Evolutionary conservation across 179 eudicot genomes (phyloP), one percentile per base, ranked within the genome.

Genomic region (Pouteria campechiana): DNA sequence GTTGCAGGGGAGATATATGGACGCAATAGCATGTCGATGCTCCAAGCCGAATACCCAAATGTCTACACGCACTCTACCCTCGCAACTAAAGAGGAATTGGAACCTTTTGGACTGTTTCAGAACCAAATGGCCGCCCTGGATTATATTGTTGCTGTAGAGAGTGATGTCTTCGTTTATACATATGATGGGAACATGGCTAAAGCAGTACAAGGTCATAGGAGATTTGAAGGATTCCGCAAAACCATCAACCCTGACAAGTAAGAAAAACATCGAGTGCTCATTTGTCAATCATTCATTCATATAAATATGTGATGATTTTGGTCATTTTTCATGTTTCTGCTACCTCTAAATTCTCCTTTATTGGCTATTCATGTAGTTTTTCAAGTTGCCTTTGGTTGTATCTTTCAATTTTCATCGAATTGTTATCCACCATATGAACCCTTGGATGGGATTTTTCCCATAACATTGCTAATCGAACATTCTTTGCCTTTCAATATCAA

Each of bases 181-280:
- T 85, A 78, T 16, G 83, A 85, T 32, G 95, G 95, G 47, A 85
- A 85, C 44, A 85, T 85, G 95, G 95, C 95, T 2, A 85, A 85
- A 61, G 87, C 84, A 3, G 92, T 85, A 33, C 95, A 81, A 32
- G 95, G 95, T 6, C 92, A 85, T 49, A 49, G 95, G 36, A 64
- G 61, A 37, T 81, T 85, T 37, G 77, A 75, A 51, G 92, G 92
- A 4, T 81, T 85, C 31, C 46, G 65, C 21, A 78, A 74, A 60
- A 85, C 95, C 1, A 81, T 85, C 24, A 78, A 59, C 41, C 95
- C 95, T 3, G 79, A 85, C 52, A 75, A 81, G 95, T 78, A 6
- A n/a, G n/a, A n/a, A n/a, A n/a, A n/a, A n/a, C n/a, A n/a, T n/a
- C n/a, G n/a, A n/a, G n/a, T 15, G 33, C 25, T 17, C 16, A 3